phyloP scores from a whole-genome alignment of 2,329 filamentous ascomycete genomes.

The Mycosphaerelloides madeirae region DNA sequence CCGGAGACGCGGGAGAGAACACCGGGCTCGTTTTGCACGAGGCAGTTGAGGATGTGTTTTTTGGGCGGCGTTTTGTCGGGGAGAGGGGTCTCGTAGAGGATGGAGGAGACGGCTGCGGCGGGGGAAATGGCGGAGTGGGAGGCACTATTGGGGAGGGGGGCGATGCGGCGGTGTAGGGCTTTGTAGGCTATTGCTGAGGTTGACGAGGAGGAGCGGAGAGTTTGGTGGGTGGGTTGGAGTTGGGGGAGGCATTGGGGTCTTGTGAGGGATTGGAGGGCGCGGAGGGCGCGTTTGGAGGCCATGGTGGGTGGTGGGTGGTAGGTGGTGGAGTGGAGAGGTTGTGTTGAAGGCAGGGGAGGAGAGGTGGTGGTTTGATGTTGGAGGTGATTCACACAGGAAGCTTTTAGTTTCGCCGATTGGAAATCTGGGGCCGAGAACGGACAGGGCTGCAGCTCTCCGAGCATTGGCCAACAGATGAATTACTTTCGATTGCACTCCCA shows the following conservation, averaged over 20 bases:
- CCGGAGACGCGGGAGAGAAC: constrained; percentile 94
- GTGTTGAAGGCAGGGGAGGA: too few species aligned
- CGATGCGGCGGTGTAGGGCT: constrained; percentile 84
- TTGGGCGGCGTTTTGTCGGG: constrained; percentile 80
- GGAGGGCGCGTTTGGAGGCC: constrained; percentile 33
- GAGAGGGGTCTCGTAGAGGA: constrained; percentile 94
- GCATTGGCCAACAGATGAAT: too few species aligned
- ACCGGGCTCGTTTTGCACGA: constrained; percentile 98
- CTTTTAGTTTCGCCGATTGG: neutral
- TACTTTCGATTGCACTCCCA: too few species aligned
- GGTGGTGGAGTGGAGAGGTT: neutral
- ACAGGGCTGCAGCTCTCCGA: too few species aligned
- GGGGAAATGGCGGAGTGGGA: constrained; percentile 73
- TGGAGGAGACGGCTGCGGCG: constrained; percentile 92
- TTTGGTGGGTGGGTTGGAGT: constrained; percentile 32
- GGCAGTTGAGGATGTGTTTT: constrained; percentile 93
- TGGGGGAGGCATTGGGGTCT: constrained; percentile 15
- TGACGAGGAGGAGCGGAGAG: constrained; percentile 51
- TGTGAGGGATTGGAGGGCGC: constrained; percentile 20
- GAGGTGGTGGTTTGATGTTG: neutral
- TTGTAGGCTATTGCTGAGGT: constrained; percentile 90
- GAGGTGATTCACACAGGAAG: constrained; percentile 1
- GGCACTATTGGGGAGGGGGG: constrained; percentile 64
- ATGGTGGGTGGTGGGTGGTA: constrained; percentile 18
- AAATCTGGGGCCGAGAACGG: too few species aligned